Evolutionary conservation across 1,284 basidiomycete species (phyloP).

Genomic region (Apiotrichum brassicae): DNA sequence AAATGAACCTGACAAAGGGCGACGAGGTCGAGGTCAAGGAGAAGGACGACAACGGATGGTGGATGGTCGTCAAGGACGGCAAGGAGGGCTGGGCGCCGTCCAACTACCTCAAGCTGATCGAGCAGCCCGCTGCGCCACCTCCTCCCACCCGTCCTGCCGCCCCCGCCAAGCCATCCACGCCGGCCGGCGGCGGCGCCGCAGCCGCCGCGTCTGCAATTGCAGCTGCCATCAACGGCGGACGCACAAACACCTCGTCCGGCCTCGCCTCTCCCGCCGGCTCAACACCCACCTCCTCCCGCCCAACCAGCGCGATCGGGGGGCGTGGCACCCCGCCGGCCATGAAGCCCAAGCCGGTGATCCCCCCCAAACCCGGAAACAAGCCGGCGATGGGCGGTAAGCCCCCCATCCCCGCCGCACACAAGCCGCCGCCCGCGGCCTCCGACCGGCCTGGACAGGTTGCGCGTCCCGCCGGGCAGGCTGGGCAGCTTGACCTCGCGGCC

Average conservation of each 20-base stretch:
- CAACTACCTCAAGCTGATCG: constrained; percentile 80
- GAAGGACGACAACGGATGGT: constrained; percentile 94
- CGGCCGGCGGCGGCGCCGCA: constrained; percentile 32
- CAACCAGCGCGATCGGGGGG: constrained; percentile 43
- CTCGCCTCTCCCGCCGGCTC: constrained; percentile 50
- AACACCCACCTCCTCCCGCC: constrained; percentile 55
- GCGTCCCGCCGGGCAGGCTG: constrained; percentile 49
- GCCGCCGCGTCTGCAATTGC: constrained; percentile 11
- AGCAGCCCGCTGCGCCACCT: constrained; percentile 55
- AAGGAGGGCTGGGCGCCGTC: constrained; percentile 91
- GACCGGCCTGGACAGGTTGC: constrained; percentile 39
- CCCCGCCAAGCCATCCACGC: constrained; percentile 30
- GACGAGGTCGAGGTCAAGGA: constrained; percentile 87
- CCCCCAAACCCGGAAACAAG: constrained; percentile 47
- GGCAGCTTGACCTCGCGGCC: constrained; percentile 76
- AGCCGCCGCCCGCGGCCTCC: constrained; percentile 23
- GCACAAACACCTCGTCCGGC: constrained; percentile 46
- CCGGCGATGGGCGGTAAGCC: constrained; percentile 27
- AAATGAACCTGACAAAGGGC: constrained; percentile 83
- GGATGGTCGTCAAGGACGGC: constrained; percentile 82
- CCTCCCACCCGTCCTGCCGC: constrained; percentile 55
- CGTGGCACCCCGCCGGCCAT: constrained; percentile 43
- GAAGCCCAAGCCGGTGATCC: constrained; percentile 48
- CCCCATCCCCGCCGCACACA: constrained; percentile 32
- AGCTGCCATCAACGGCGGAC: constrained; percentile 9